These are phyloP conservation scores for Setaria italica DNA, from an alignment of 202 grass and related monocot species.

Conservation along the genomic window DNA sequence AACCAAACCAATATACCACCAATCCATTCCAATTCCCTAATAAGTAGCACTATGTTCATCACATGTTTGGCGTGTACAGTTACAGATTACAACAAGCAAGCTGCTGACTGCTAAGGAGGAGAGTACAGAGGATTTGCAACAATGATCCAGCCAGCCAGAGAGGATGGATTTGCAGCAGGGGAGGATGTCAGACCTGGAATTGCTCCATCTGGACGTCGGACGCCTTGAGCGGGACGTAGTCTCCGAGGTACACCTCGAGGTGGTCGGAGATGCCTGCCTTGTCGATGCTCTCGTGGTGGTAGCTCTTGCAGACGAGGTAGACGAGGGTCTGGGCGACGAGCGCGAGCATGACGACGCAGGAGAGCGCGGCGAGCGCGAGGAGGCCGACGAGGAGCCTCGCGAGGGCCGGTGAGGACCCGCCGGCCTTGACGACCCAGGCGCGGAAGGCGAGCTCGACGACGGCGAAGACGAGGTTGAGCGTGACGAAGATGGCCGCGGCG, in stretches of 20 bases:
- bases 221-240: conserved; percentile 81
- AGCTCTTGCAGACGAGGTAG: conserved; percentile 94
- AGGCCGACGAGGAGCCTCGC: conserved; percentile 46
- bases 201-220: conserved; percentile 88
- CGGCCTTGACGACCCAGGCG: conserved; percentile 51
- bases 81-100: not conserved
- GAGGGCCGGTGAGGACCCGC: not conserved
- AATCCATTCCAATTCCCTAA: not conserved
- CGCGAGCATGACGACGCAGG: conserved; percentile 70
- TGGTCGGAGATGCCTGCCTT: conserved; percentile 81
- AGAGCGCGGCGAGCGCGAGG: conserved; percentile 54
- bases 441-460: conserved; percentile 69
- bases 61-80: not conserved
- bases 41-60: not conserved
- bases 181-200: conserved; percentile 54
- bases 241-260: conserved; percentile 90
- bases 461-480: conserved; percentile 72
- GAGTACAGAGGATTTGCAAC: not conserved
- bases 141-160: not conserved
- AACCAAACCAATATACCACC: conserved; percentile 13
- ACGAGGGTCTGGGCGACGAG: conserved; percentile 84
- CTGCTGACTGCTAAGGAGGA: not conserved
- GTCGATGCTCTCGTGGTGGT: conserved; percentile 97
- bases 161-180: not conserved
- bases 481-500: conserved; percentile 51